phyloP scores from a whole-genome alignment of 441 rosid genomes.

The Corymbia citriodora region DNA sequence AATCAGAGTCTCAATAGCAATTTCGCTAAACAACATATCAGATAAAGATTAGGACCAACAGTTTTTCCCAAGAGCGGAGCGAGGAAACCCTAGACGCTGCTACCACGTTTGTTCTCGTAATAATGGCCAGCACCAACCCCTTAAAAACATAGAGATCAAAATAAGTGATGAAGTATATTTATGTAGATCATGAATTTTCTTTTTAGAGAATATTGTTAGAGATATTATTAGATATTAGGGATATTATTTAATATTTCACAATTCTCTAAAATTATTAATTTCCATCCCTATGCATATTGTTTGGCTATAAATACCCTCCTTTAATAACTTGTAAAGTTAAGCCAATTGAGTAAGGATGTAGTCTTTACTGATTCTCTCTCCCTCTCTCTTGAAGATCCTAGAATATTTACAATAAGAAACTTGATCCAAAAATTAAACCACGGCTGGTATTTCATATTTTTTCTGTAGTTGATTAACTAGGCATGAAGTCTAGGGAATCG shows the following conservation, averaged over 20 bases:
- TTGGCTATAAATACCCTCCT: too few species aligned
- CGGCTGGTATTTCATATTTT: background rate
- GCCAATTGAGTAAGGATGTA: too few species aligned
- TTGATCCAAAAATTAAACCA: background rate
- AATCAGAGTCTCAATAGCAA: background rate
- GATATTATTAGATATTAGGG: too few species aligned
- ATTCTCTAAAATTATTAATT: too few species aligned
- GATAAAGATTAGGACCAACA: background rate
- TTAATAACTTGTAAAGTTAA: too few species aligned
- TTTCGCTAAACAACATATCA: background rate
- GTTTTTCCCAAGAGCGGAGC: background rate
- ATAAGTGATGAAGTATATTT: too few species aligned
- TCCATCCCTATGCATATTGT: too few species aligned
- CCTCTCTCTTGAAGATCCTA: too few species aligned
- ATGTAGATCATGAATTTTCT: too few species aligned
- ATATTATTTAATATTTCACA: too few species aligned
- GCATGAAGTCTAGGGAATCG: background rate
- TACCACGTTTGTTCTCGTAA: background rate
- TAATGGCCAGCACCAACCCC: background rate
- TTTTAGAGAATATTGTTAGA: too few species aligned
- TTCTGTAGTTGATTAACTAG: background rate
- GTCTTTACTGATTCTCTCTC: too few species aligned
- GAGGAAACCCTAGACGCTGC: background rate
- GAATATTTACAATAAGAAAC: background rate
- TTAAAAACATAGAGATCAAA: background rate